Evolutionary conservation across 805 yeast genomes (phyloP).

Genomic region (Starmerella stigmatis): DNA sequence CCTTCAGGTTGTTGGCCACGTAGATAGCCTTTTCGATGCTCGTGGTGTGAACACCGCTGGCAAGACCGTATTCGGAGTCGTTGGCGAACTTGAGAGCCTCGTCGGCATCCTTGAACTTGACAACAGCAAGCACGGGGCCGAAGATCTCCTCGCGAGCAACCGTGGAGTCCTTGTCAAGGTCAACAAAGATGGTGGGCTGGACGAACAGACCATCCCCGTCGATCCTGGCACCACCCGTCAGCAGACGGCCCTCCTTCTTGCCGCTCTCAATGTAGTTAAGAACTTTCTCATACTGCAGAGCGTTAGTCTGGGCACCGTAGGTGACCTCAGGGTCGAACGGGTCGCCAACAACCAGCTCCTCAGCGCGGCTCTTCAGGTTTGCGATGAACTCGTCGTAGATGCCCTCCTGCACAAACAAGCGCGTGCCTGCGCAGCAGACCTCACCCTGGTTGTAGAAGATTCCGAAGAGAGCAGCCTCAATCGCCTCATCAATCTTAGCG

Average conservation of each 20-base stretch:
- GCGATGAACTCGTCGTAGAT: constrained; percentile 64
- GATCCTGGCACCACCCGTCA: constrained; percentile 60
- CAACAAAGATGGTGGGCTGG: constrained; percentile 66
- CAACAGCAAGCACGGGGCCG: constrained; percentile 72
- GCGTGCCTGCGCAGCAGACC: constrained; percentile 89
- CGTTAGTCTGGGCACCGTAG: constrained; percentile 88
- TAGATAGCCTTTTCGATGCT: constrained; percentile 57
- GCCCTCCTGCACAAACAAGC: constrained; percentile 76
- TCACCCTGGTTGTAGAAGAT: constrained; percentile 91
- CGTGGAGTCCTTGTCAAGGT: constrained; percentile 53
- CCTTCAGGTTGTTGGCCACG: constrained; percentile 48
- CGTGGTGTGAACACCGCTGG: constrained; percentile 67
- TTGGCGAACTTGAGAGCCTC: constrained; percentile 65
- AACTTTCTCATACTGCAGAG: constrained; percentile 63
- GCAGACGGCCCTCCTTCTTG: constrained; percentile 61
- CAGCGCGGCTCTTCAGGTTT: constrained; percentile 45
- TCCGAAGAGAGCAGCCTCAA: constrained; percentile 62
- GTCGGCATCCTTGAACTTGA: constrained; percentile 53
- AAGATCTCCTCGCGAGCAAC: constrained; percentile 74
- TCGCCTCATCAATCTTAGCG: constrained; percentile 68
- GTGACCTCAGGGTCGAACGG: constrained; percentile 64
- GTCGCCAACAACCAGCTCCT: constrained; percentile 52
- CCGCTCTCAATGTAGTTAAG: constrained; percentile 67
- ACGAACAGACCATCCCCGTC: constrained; percentile 52
- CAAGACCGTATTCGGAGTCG: constrained; percentile 66